A percentile compares a stretch with the other conserved stretches of the same genome.
Evolutionary conservation across 441 rosid species (phyloP).

Genomic region (Populus hybrid): DNA sequence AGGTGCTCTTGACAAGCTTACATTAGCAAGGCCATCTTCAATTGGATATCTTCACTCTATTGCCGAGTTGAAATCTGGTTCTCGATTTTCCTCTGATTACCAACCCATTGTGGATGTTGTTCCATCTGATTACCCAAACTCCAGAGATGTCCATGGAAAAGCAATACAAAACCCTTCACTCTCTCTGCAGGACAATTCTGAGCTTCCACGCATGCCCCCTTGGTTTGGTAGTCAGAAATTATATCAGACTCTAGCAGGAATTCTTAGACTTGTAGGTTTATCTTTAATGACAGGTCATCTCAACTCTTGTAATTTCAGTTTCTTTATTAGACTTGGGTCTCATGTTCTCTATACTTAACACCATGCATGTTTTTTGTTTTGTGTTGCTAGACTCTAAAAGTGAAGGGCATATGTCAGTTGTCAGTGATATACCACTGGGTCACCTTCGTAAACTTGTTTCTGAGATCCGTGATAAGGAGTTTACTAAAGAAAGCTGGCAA

Average conservation of each 20-base stretch:
- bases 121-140: constrained; percentile 38
- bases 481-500: constrained; percentile 70
- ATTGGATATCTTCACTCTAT: constrained; percentile 73
- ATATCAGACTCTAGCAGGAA: constrained; percentile 71
- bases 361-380: constrained; percentile 16
- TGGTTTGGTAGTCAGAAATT: constrained; percentile 86
- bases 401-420: constrained; percentile 59
- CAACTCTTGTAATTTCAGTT: constrained; percentile 29
- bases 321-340: constrained; percentile 13
- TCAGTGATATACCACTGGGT: constrained; percentile 77
- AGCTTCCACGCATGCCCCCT: constrained; percentile 80
- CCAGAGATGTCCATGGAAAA: constrained; percentile 24
- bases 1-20: constrained; percentile 76
- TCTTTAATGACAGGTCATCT: constrained; percentile 82
- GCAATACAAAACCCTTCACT: constrained; percentile 26
- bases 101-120: constrained; percentile 25
- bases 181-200: constrained; percentile 34
- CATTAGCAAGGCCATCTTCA: constrained; percentile 55
- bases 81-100: constrained; percentile 27
- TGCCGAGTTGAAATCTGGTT: constrained; percentile 62
- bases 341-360: constrained; percentile 25
- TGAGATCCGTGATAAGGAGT: constrained; percentile 68
- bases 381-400: constrained; percentile 53
- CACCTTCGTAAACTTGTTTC: constrained; percentile 61
- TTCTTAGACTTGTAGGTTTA: constrained; percentile 88